phyloP scores from a whole-genome alignment of 2,329 filamentous ascomycete species.

The Alternaria incomplexa region DNA sequence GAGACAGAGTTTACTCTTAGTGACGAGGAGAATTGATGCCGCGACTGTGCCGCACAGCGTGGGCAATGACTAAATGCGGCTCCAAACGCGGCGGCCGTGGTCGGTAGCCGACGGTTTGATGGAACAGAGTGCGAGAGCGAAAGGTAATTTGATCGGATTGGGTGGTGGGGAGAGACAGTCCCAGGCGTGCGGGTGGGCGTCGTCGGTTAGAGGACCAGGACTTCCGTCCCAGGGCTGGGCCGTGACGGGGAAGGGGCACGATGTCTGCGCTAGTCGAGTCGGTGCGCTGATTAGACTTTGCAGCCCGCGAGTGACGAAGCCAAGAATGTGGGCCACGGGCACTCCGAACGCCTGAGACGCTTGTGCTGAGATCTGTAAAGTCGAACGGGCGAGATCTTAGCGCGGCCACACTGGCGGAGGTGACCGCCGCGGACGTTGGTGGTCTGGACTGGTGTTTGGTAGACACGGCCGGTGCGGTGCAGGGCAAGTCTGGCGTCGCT shows the following conservation, averaged over 20 bases:
- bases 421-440: not conserved
- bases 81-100: constrained; percentile 42
- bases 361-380: constrained; percentile 19
- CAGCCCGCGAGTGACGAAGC: constrained; percentile 36
- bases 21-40: not conserved
- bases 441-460: not conserved
- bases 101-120: constrained; percentile 20
- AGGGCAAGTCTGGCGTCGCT: not conserved
- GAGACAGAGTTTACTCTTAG: not conserved
- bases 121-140: constrained; percentile 2
- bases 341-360: constrained; percentile 29
- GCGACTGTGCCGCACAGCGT: constrained; percentile 1
- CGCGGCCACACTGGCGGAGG: constrained; percentile 14
- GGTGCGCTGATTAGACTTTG: constrained; percentile 38
- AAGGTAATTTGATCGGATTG: constrained; percentile 9
- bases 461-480: not conserved
- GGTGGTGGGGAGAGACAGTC: constrained; percentile 29
- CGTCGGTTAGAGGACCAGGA: constrained; percentile 36
- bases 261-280: constrained; percentile 17
- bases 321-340: constrained; percentile 29
- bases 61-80: constrained; percentile 25
- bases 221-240: constrained; percentile 30
- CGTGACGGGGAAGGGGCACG: constrained; percentile 27
- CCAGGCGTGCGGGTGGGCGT: constrained; percentile 44
- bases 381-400: constrained; percentile 30